A percentile compares a stretch with the other conserved stretches of the same genome.
Evolutionary conservation across 768 basidiomycete species (phyloP).

Genomic region (Hypsizygus marmoreus): DNA sequence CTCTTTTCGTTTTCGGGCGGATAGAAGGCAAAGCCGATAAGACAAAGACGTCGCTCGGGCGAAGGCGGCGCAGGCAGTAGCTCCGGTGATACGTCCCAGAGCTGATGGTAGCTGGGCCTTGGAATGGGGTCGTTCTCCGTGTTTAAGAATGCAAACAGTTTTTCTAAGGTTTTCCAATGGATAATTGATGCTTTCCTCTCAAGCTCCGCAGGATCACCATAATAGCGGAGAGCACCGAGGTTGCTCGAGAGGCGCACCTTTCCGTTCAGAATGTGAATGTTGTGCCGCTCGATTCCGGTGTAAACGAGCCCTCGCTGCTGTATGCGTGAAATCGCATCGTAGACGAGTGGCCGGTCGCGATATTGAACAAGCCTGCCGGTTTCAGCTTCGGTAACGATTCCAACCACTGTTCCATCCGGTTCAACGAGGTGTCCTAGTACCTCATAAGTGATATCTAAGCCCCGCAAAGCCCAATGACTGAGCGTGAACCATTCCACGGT

Average conservation of each 20-base stretch:
- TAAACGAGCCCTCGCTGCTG: constrained; percentile 30
- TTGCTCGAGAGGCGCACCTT: constrained; percentile 37
- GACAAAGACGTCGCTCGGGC: constrained; percentile 14
- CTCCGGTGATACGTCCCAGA: constrained; percentile 6
- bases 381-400: constrained; percentile 38
- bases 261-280: constrained; percentile 33
- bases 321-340: constrained; percentile 30
- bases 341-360: constrained; percentile 31
- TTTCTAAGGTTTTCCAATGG: constrained; percentile 29
- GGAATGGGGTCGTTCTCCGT: constrained; percentile 1
- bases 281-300: constrained; percentile 17
- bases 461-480: constrained; percentile 28
- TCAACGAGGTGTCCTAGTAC: constrained; percentile 35
- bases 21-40: constrained; percentile 2
- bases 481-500: constrained; percentile 31
- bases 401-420: constrained; percentile 30
- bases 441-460: constrained; percentile 37
- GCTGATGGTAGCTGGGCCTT: constrained; percentile 6
- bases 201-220: constrained; percentile 20
- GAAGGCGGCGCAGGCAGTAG: constrained; percentile 14
- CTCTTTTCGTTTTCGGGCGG: no score
- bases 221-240: constrained; percentile 20
- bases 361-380: constrained; percentile 29
- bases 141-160: constrained; percentile 26
- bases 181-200: constrained; percentile 19